These are phyloP conservation scores for Bigelowiella natans DNA, from an alignment of 78 protist species.

Conservation along the genomic window DNA sequence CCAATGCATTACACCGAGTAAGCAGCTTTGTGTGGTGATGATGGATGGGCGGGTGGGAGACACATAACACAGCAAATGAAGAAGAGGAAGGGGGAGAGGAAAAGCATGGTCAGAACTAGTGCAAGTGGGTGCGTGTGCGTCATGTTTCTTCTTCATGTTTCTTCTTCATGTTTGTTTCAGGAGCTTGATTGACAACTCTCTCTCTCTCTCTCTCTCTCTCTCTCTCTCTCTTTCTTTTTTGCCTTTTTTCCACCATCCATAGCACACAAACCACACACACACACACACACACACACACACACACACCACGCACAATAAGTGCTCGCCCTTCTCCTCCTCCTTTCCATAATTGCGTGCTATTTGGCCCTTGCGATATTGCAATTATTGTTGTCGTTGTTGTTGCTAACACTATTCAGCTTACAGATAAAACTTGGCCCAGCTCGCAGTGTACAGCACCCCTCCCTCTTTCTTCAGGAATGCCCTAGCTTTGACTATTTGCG, in stretches of 20 bases:
- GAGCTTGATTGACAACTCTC: not conserved
- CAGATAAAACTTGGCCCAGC: constrained; percentile 88
- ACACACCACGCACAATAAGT: not conserved
- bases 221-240: not conserved
- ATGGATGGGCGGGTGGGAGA: too few relatives aligned
- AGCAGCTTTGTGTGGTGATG: too few relatives aligned
- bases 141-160: not conserved
- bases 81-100: too few relatives aligned
- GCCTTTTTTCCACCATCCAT: not conserved
- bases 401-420: too few relatives aligned
- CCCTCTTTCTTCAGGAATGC: not conserved
- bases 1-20: too few relatives aligned
- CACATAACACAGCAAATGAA: too few relatives aligned
- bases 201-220: constrained; percentile 13
- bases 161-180: not conserved
- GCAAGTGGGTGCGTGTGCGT: too few relatives aligned
- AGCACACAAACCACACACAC: not conserved
- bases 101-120: too few relatives aligned
- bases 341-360: not conserved
- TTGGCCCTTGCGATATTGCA: too few relatives aligned
- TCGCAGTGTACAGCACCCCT: constrained; percentile 61
- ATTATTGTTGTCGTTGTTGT: too few relatives aligned
- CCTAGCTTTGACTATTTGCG: not conserved
- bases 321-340: not conserved
- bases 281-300: not conserved